Base-by-base conservation (phyloP, 192 early-diverging fungal species). In the Podila verticillata region DNA sequence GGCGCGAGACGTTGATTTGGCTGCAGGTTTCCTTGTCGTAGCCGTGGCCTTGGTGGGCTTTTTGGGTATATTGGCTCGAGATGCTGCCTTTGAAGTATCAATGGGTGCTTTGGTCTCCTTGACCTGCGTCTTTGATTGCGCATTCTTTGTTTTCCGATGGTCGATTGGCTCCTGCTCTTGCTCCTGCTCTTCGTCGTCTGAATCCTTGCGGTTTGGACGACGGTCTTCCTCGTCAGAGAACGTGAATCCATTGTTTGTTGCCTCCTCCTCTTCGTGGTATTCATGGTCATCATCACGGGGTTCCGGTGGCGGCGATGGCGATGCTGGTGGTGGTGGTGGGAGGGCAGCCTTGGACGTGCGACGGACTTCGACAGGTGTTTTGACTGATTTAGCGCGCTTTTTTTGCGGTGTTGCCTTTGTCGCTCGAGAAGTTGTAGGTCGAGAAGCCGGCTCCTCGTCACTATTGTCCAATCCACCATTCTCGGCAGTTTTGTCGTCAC, bases 171-270 rank as follows among this genome's bases (percentile, higher is more conserved):
- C n/a, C 34, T 62, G 15, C 4, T 62, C 61, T 22, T n/a, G n/a
- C n/a, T 62, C 60, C 15, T 61, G 34, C n/a, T 60, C 58, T 26
- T 62, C 61, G 15, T 7, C 32, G 19, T n/a, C 61, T 44, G 17
- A n/a, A n/a, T 62, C 32, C 20, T 36, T 34, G 7, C 7, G 61
- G 20, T 8, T 9, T 19, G 24, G 30, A 5, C 58, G 58, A 44
- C 34, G 35, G 1, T 44, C 29, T 13, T 65, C 63, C 28, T 65
- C 63, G 19, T 65, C 63, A 3, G 63, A 65, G 28, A 65, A 65
- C 22, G 26, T n/a, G 28, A 65, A 31, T 29, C 63, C 39, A 32
- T 48, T 29, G 26, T 49, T 30, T 7, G 44, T 5, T 12, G 17
- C 44, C 7, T 5, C 2, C 8, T 63, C 35, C 6, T 26, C 26